These are phyloP conservation scores for Mucuna pruriens DNA, from an alignment of 306 rosid species.

Conservation along the genomic window DNA sequence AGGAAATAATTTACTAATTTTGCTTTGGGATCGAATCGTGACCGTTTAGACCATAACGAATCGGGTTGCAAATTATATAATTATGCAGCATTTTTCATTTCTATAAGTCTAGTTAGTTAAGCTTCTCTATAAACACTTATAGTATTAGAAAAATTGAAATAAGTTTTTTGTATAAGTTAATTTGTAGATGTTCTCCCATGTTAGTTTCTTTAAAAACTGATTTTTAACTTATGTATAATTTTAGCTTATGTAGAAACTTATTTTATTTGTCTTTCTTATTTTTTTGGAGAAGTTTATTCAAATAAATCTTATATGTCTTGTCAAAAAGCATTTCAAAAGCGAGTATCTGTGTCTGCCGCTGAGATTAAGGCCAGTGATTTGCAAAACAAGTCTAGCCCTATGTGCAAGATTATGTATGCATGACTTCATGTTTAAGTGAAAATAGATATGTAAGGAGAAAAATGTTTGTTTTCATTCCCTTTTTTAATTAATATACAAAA, in stretches of 20 bases:
- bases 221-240: no score
- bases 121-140: no score
- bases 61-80: constrained; percentile 10
- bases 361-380: neutral
- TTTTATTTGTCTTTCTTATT: no score
- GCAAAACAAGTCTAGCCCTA: no score
- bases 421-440: neutral
- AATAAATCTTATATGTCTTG: neutral
- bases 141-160: no score
- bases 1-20: neutral
- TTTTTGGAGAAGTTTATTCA: no score
- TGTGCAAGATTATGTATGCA: neutral
- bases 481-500: neutral
- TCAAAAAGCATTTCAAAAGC: neutral
- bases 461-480: neutral
- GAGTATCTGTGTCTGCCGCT: neutral
- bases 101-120: no score
- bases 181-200: no score
- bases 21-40: neutral
- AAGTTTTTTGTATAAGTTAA: no score
- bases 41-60: neutral
- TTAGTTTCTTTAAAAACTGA: no score
- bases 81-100: no score
- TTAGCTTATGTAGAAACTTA: no score
- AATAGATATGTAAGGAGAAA: neutral